Base-by-base conservation (phyloP, 1,139 yeast genomes). In the Debaryomyces subglobosus region DNA sequence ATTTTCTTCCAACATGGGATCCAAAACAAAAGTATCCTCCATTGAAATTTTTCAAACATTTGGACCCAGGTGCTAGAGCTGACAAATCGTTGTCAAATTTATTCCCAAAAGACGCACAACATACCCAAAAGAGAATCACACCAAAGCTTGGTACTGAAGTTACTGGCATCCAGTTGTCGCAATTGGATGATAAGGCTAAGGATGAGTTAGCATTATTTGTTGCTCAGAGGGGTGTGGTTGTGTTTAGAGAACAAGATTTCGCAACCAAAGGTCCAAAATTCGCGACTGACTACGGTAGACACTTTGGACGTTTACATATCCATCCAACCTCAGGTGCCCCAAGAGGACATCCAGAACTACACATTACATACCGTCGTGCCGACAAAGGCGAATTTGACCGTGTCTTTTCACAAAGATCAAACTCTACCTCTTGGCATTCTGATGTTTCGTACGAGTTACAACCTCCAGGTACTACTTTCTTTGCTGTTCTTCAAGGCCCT, bases 11-110 rank as follows among this genome's bases (percentile, higher is more conserved):
- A 33, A 70, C 82, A 2, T 79, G 83, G 83, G 72, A 72, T 49
- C 72, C 72, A 13, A 60, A 59, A 21, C 75, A 78, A 54, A 71
- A 68, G 44, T 73, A 65, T 53, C 67, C 69, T 23, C 79, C 83
- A 16, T 71, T 78, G 51, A 67, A 72, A 48, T 78, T 79, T 51
- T 75, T 77, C 59, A 73, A 75, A 55, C 77, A 72, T 56, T 62
- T 66, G 21, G 89, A 84, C 54, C 79, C 82, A 32, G 89, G 84
- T 3, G 60, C 69, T 32, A 69, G 72, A 51, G 90, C 86, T 12
- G 87, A 84, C 58, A 77, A 80, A 13, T 60, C 68, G 1, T 75
- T 81, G 51, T 73, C 77, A 34, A 77, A 76, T 54, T 72, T 86
- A 52, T 75, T 83, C 53, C 75, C 78, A 9, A 61, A 65, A 42